phyloP scores from a whole-genome alignment of 169 alveolate genomes.

The Plasmodium inui region DNA sequence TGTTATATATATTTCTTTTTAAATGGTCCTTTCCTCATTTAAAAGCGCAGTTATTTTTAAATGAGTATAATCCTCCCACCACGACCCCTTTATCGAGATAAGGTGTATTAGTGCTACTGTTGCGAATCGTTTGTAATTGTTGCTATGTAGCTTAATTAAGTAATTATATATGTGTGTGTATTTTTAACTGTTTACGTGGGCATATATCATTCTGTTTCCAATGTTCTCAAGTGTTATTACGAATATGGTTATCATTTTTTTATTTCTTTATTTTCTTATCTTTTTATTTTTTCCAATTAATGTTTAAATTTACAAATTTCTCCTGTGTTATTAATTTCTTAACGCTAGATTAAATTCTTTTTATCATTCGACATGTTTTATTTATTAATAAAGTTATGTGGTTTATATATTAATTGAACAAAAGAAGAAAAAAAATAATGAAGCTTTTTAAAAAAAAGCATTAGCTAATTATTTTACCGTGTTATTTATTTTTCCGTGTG shows the following conservation, averaged over 20 bases:
- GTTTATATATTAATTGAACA: background rate
- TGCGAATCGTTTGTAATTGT: background rate
- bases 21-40: background rate
- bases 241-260: slow-evolving; percentile 12
- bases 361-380: background rate
- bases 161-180: background rate
- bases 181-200: background rate
- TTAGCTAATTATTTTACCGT: too few relatives aligned
- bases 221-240: slow-evolving; percentile 13
- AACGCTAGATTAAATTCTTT: slow-evolving; percentile 4
- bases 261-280: background rate
- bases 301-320: background rate
- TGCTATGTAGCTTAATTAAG: background rate
- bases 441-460: too few relatives aligned
- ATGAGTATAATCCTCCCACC: background rate
- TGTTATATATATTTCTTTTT: background rate
- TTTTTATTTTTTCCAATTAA: slow-evolving; percentile 9
- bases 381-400: background rate
- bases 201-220: slow-evolving; percentile 8
- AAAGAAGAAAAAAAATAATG: background rate
- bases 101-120: slow-evolving; percentile 1
- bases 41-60: background rate
- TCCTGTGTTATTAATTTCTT: background rate
- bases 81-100: background rate
- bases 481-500: background rate